These are phyloP conservation scores for Lyophyllum atratum DNA, from an alignment of 768 basidiomycete species.

Conservation along the genomic window DNA sequence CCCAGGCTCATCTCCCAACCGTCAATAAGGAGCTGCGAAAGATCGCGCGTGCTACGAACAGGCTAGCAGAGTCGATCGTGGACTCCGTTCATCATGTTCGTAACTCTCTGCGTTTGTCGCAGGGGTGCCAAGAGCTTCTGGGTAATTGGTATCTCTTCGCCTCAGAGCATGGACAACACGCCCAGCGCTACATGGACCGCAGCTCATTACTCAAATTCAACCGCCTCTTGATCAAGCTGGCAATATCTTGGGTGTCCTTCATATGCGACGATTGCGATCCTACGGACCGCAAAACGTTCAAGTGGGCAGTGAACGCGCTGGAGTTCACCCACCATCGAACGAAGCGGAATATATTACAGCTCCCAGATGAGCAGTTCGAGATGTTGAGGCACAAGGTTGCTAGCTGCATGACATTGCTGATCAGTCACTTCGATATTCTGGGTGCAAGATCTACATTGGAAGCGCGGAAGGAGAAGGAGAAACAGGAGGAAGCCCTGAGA, in stretches of 20 bases:
- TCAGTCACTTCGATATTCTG: conserved; percentile 96
- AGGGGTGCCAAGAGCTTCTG: conserved; percentile 79
- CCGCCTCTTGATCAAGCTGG: conserved; percentile 81
- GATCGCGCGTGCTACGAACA: conserved; percentile 86
- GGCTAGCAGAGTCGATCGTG: conserved; percentile 90
- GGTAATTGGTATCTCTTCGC: conserved; percentile 96
- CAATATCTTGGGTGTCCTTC: conserved; percentile 98
- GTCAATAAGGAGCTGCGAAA: conserved; percentile 91
- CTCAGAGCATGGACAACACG: conserved; percentile 93
- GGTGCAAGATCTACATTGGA: conserved; percentile 89
- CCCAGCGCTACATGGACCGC: conserved; percentile 85
- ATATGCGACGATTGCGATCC: conserved; percentile 98
- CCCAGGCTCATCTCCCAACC: conserved; percentile 86
- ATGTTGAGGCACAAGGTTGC: conserved; percentile 90
- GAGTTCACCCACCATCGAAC: conserved; percentile 91
- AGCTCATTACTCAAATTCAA: conserved; percentile 73
- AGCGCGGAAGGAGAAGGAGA: conserved; percentile 88
- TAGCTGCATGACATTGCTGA: conserved; percentile 94
- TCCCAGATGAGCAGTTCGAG: conserved; percentile 88
- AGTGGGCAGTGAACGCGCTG: conserved; percentile 96
- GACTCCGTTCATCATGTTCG: conserved; percentile 90
- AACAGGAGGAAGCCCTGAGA: conserved; percentile 59
- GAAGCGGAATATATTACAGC: conserved; percentile 84
- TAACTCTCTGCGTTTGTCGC: conserved; percentile 56
- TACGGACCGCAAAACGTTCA: conserved; percentile 92